Conservation (phyloP, 257 asterid genomes). For the Salvia rosmarinus region DNA sequence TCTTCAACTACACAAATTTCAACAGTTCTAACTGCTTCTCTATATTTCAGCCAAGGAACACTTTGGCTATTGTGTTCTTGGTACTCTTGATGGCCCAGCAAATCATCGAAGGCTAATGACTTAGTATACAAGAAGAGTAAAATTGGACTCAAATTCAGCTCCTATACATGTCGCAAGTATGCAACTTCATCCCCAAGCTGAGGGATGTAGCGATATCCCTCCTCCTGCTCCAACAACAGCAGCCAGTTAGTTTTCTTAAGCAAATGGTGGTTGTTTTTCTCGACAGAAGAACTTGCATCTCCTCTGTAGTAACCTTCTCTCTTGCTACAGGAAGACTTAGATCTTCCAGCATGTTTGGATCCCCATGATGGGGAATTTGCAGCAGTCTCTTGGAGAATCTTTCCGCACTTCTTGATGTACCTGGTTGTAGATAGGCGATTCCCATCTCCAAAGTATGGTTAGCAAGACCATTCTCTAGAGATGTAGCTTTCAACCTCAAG, state of each 20-base stretch:
- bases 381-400: slow-evolving; percentile 48
- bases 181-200: slow-evolving; percentile 95
- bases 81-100: slow-evolving; percentile 87
- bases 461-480: slow-evolving; percentile 44
- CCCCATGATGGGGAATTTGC: slow-evolving; percentile 47
- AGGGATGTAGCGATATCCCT: slow-evolving; percentile 91
- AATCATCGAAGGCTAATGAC: slow-evolving; percentile 27
- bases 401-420: slow-evolving; percentile 53
- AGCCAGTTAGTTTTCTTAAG: slow-evolving; percentile 70
- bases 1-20: slow-evolving; percentile 76
- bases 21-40: slow-evolving; percentile 58
- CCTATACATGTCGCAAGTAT: slow-evolving; percentile 79
- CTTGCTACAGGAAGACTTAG: slow-evolving; percentile 52
- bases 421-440: slow-evolving; percentile 45
- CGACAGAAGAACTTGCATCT: slow-evolving; percentile 41
- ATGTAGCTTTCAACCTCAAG: slow-evolving; percentile 58
- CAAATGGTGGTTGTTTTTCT: slow-evolving; percentile 34
- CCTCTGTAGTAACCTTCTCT: slow-evolving; percentile 46
- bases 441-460: slow-evolving; percentile 40
- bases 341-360: slow-evolving; percentile 44
- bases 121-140: slow-evolving; percentile 12
- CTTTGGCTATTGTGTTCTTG: slow-evolving; percentile 35
- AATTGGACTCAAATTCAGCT: background rate
- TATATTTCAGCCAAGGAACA: slow-evolving; percentile 59
- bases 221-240: slow-evolving; percentile 75